A percentile compares a stretch with the other conserved stretches of the same genome.
Evolutionary conservation across 257 asterid species (phyloP).

Genomic region (Mitragyna speciosa): DNA sequence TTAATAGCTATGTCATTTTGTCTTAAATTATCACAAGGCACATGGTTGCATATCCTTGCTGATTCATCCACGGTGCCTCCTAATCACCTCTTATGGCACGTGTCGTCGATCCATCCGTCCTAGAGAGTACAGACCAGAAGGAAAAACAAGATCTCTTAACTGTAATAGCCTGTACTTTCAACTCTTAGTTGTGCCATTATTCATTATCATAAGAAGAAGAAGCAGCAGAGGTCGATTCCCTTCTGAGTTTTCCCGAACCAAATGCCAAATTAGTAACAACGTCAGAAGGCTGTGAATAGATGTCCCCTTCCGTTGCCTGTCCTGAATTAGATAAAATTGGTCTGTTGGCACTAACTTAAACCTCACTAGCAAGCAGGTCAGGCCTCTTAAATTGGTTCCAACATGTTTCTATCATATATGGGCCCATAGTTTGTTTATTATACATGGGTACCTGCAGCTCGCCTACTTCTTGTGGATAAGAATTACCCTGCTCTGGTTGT

Average conservation of each 20-base stretch:
- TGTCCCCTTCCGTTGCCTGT: constrained; percentile 22
- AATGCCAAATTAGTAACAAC: background rate
- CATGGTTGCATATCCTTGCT: constrained; percentile 22
- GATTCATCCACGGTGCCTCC: constrained; percentile 1
- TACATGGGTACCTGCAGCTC: background rate
- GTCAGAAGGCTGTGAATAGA: no score
- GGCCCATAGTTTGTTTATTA: background rate
- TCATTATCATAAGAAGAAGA: no score
- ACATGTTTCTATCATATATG: background rate
- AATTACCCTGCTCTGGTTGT: background rate
- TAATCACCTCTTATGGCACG: constrained; percentile 12
- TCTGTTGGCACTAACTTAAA: constrained; percentile 8
- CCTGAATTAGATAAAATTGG: constrained; percentile 17
- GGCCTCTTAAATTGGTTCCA: constrained; percentile 10
- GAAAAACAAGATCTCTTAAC: no score
- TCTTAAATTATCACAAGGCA: constrained; percentile 31
- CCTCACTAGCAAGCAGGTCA: constrained; percentile 13
- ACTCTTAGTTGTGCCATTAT: no score
- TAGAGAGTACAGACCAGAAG: no score
- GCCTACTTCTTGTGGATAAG: background rate
- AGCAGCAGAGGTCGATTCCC: background rate
- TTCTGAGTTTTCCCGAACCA: background rate
- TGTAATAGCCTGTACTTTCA: no score
- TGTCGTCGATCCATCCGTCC: constrained; percentile 14
- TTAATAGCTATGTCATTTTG: constrained; percentile 34